Base-by-base conservation (phyloP, 768 basidiomycete genomes). In the Calocybe indica region DNA sequence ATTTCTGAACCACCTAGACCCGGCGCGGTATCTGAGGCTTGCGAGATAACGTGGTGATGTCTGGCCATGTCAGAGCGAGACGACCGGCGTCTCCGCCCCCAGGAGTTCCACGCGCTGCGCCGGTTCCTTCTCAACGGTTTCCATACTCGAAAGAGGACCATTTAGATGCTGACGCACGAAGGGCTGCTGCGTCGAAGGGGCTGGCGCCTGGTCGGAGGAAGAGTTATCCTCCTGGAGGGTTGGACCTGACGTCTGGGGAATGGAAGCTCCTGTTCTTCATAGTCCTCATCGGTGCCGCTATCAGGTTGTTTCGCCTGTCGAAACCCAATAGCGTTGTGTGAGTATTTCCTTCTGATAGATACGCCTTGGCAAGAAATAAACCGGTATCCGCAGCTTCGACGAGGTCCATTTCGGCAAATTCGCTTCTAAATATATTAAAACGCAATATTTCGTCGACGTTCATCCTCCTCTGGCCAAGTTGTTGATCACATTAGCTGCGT, bases 351-450 rank as follows among this genome's bases (percentile, higher is more conserved):
- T 13, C 30, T 29, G 28, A 7, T 33, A 31, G 2, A 31, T 11
- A 10, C 7, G n/a, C 6, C 5, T 32, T 6, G n/a, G 8, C 8
- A 33, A 31, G 5, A 8, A 45, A 36, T 22, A 32, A 38, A 12
- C 33, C 2, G 15, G 32, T 39, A 38, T 3, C 2, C 4, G 40
- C 47, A 96, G 94, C 37, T 98, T 98, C 64, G 95, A 98, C 62
- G 95, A 98, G 65, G 95, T 97, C 0, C 95, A 98, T 63, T 98
- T 98, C 64, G 95, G 95, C 51, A 96, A 96, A 65, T 98, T 98
- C 61, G 92, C 95, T 5, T 76, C 80, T 40, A 89, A 88, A 61
- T 98, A 98, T 62, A 89, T 97, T 75, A 90, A 90, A 72, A 85
- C 87, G 35, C 78, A 83, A 53, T 93, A 91, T 65, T 92, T 88